Evolutionary conservation across 805 yeast species (phyloP).

Genomic region (Ogataea trehalophila): DNA sequence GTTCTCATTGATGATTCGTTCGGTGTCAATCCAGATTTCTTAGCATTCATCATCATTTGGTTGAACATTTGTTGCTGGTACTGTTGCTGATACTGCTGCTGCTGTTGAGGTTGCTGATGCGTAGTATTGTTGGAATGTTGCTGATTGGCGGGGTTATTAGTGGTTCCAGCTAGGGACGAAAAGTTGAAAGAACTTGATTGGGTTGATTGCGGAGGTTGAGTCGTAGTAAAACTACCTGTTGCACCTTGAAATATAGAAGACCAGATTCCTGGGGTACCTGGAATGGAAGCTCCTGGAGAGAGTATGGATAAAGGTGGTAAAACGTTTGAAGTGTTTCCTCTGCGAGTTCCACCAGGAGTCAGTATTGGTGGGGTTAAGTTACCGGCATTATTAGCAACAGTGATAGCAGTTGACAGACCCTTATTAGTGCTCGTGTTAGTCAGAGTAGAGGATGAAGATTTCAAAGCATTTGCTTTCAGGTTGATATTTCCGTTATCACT

Average conservation of each 20-base stretch:
- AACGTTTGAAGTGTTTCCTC: conserved; percentile 25
- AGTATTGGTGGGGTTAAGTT: conserved; percentile 36
- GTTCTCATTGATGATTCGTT: conserved; percentile 69
- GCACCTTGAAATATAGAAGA: conserved; percentile 42
- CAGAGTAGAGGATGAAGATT: no score
- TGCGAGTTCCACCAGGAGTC: conserved; percentile 50
- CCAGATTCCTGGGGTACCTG: conserved; percentile 55
- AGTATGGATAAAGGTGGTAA: conserved; percentile 45
- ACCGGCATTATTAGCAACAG: conserved; percentile 9
- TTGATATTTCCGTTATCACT: neutral
- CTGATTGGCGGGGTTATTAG: conserved; percentile 3
- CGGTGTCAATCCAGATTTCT: conserved; percentile 65
- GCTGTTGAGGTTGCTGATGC: conserved; percentile 5
- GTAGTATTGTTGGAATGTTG: conserved; percentile 3
- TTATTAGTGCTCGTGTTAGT: neutral
- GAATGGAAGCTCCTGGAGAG: conserved; percentile 43
- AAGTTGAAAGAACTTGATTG: conserved; percentile 2
- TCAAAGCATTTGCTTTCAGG: neutral
- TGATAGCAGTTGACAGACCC: neutral
- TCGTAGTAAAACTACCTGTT: conserved; percentile 10
- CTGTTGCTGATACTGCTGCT: conserved; percentile 2
- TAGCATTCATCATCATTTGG: conserved; percentile 24
- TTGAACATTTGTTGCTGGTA: conserved; percentile 18
- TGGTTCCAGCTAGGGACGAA: neutral
- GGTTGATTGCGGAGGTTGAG: conserved; percentile 8